Percentiles rank a stretch among this genome's conserved stretches.
Evolutionary conservation across 1,284 basidiomycete species (phyloP).

Genomic region (Takashimella tepidaria): DNA sequence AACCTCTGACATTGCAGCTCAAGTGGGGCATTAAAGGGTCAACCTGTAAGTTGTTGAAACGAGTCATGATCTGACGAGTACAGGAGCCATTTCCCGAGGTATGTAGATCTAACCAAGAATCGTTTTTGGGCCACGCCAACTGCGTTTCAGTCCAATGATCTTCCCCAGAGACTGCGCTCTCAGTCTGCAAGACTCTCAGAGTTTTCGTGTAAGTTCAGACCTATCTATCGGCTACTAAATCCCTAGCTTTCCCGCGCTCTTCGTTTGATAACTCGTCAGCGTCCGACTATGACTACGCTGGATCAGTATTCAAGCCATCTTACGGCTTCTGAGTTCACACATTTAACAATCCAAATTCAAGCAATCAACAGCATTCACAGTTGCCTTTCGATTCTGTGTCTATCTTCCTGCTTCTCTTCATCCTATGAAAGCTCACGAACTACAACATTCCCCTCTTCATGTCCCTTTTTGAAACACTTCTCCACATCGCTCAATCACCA

Average conservation of each 20-base stretch:
- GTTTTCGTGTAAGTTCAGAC: background rate
- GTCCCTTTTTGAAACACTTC: background rate
- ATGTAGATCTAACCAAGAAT: too few species aligned
- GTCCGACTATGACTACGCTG: background rate
- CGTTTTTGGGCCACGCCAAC: background rate
- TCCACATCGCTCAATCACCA: too few species aligned
- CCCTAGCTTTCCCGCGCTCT: background rate
- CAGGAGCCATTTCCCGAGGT: conserved; percentile 38
- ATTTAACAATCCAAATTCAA: background rate
- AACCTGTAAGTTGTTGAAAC: conserved; percentile 24
- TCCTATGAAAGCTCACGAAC: too few species aligned
- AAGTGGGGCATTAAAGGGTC: conserved; percentile 31
- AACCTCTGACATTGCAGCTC: conserved; percentile 20
- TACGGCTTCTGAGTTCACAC: background rate
- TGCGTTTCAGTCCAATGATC: background rate
- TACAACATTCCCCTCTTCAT: background rate
- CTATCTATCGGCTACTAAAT: background rate
- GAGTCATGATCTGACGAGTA: background rate
- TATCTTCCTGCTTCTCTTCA: background rate
- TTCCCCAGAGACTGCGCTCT: background rate
- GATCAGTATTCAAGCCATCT: background rate
- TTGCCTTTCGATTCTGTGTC: background rate
- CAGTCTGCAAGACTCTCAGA: background rate
- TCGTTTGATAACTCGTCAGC: background rate
- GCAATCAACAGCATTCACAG: background rate